A percentile compares a stretch with the other conserved stretches of the same genome.
phyloP scores from a whole-genome alignment of 352 stramenopile species.

The Globisporangium yorkense region DNA sequence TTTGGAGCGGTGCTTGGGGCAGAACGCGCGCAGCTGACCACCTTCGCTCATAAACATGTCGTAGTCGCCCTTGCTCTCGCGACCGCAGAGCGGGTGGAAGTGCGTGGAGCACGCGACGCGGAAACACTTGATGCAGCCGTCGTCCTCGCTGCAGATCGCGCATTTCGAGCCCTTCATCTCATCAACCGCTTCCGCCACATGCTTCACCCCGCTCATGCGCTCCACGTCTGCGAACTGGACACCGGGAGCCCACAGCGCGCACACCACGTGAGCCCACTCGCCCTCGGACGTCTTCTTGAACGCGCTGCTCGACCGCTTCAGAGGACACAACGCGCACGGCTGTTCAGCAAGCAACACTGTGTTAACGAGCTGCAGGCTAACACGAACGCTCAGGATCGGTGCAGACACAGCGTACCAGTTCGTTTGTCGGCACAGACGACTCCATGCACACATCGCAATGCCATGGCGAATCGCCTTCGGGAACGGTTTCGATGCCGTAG shows the following conservation, averaged over 20 bases:
- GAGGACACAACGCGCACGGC: slow-evolving; percentile 71
- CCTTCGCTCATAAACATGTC: slow-evolving; percentile 91
- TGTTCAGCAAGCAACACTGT: slow-evolving; percentile 9
- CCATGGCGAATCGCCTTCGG: slow-evolving; percentile 78
- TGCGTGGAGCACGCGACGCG: slow-evolving; percentile 54
- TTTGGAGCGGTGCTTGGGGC: slow-evolving; percentile 66
- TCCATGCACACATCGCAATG: slow-evolving; percentile 80
- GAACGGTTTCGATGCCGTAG: slow-evolving; percentile 79
- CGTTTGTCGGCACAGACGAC: slow-evolving; percentile 23
- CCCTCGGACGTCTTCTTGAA: slow-evolving; percentile 82
- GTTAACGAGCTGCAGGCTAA: neutral
- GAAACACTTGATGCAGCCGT: slow-evolving; percentile 85
- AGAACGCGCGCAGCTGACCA: slow-evolving; percentile 78
- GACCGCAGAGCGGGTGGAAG: slow-evolving; percentile 83
- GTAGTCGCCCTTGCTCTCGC: slow-evolving; percentile 68
- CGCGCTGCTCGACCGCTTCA: slow-evolving; percentile 57
- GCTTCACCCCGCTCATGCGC: slow-evolving; percentile 73
- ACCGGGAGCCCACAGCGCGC: slow-evolving; percentile 78
- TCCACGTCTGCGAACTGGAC: slow-evolving; percentile 85
- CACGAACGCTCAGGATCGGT: neutral
- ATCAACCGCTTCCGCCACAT: slow-evolving; percentile 59
- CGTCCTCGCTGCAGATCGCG: slow-evolving; percentile 52
- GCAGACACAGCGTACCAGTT: slow-evolving; percentile 32
- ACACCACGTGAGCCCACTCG: slow-evolving; percentile 84
- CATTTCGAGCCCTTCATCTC: slow-evolving; percentile 63